Percentiles rank a stretch among this genome's conserved stretches.
These are phyloP conservation scores for Musa balbisiana DNA, from an alignment of 202 grass and related monocot species.

Conservation along the genomic window DNA sequence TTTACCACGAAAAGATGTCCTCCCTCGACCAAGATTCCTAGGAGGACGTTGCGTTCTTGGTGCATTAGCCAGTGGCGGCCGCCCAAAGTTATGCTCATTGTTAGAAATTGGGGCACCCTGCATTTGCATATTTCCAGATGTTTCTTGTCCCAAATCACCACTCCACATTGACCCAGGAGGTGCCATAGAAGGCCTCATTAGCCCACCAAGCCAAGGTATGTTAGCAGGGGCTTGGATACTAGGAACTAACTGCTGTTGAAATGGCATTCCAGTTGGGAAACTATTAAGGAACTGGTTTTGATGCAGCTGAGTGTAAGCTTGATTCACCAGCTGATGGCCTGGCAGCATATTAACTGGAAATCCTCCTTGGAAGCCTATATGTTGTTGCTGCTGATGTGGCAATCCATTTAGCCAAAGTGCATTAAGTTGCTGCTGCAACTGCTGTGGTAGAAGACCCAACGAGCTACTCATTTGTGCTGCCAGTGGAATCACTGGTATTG, in stretches of 20 bases:
- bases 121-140: slow-evolving; percentile 30
- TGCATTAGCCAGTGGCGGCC: neutral
- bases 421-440: slow-evolving; percentile 39
- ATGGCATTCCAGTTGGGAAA: slow-evolving; percentile 35
- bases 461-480: slow-evolving; percentile 39
- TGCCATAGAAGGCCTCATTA: slow-evolving; percentile 16
- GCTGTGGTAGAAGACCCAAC: slow-evolving; percentile 43
- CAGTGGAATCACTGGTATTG: slow-evolving; percentile 29
- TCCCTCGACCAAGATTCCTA: slow-evolving; percentile 28
- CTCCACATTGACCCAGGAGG: slow-evolving; percentile 25
- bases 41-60: slow-evolving; percentile 23
- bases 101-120: slow-evolving; percentile 32
- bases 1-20: slow-evolving; percentile 38
- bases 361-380: slow-evolving; percentile 43
- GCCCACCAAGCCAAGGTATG: slow-evolving; percentile 23
- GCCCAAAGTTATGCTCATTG: slow-evolving; percentile 30
- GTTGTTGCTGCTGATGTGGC: slow-evolving; percentile 26
- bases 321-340: slow-evolving; percentile 31
- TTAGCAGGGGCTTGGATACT: neutral
- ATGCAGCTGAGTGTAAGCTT: slow-evolving; percentile 30
- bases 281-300: slow-evolving; percentile 38
- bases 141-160: slow-evolving; percentile 35
- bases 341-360: slow-evolving; percentile 38
- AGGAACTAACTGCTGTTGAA: slow-evolving; percentile 22
- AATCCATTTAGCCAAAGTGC: slow-evolving; percentile 32